phyloP scores from a whole-genome alignment of 2,329 filamentous ascomycete genomes.

The Ophiostoma sp. region DNA sequence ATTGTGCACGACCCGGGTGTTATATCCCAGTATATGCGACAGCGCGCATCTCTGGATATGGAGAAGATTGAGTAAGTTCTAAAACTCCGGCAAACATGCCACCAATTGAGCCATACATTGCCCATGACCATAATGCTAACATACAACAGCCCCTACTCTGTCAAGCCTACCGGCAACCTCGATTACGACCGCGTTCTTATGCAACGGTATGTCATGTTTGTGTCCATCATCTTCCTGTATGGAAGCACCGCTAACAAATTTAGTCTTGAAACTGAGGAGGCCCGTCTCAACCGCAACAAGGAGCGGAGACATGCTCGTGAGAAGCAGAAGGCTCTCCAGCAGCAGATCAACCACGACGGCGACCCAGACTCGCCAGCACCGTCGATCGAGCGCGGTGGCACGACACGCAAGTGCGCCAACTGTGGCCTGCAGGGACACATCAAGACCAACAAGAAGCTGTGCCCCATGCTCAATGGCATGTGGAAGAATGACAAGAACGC shows the following conservation, averaged over 20 bases:
- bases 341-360: slow-evolving; percentile 36
- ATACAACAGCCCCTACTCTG: slow-evolving; percentile 48
- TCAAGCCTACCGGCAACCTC: slow-evolving; percentile 59
- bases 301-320: slow-evolving; percentile 86
- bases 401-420: slow-evolving; percentile 90
- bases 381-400: slow-evolving; percentile 54
- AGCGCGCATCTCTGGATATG: slow-evolving; percentile 60
- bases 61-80: slow-evolving; percentile 63
- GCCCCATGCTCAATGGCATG: slow-evolving; percentile 78
- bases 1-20: slow-evolving; percentile 76
- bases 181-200: slow-evolving; percentile 60
- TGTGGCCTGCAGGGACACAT: slow-evolving; percentile 96
- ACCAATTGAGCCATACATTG: no score
- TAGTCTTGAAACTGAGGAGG: slow-evolving; percentile 59
- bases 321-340: slow-evolving; percentile 69
- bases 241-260: not conserved
- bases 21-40: slow-evolving; percentile 83
- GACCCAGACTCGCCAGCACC: slow-evolving; percentile 49
- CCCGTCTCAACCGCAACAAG: slow-evolving; percentile 82
- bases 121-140: not conserved
- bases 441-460: slow-evolving; percentile 98
- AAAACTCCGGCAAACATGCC: not conserved
- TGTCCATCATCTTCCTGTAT: not conserved
- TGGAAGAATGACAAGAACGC: slow-evolving; percentile 57
- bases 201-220: slow-evolving; percentile 30